Evolutionary conservation across 1,284 basidiomycete species (phyloP), one percentile per base, ranked within the genome.

Genomic region (Neonothopanus nambi): DNA sequence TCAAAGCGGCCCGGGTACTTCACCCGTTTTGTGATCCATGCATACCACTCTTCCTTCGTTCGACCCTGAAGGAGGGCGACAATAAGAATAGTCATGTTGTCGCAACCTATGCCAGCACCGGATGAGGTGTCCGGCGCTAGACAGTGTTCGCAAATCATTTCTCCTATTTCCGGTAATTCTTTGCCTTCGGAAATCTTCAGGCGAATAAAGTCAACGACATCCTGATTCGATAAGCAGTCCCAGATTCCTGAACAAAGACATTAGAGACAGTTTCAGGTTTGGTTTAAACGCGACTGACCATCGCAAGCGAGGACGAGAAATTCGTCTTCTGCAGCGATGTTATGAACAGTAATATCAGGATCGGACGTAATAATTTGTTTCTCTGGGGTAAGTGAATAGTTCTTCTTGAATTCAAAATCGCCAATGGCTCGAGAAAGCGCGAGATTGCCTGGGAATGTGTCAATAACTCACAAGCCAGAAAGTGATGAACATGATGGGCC

Each of bases 331-430:
- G 83, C 82, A 1, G 88, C 85, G 28, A 91, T 76, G 54, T 88
- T 75, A 73, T 98, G 95, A 45, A 80, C 77, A 28, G 84, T 89
- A 60, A 99, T 80, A 58, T 99, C 97, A 21, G 97, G 97, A 69
- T 98, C 85, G 50, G 93, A 85, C 3, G 97, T 99, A 60, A 99
- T 98, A 54, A 97, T 90, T 72, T 99, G 97, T 54, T 86, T 82
- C 71, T 99, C 95, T 15, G 95, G 85, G 24, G 82, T 73, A 15
- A 98, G 73, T 9, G 82, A 74, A 49, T 82, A 81, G 67, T 95
- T 96, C 73, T 96, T 95, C 81, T 99, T 99, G 80, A 98, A 99
- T 65, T 98, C 95, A 67, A 99, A 99, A 70, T 99, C 97, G 52
- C 97, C 97, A 24, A 99, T 79, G 1, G 97, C 97, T 63, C 97